Conservation (phyloP, 1,284 basidiomycete species). For the Prillingera fragicola region DNA sequence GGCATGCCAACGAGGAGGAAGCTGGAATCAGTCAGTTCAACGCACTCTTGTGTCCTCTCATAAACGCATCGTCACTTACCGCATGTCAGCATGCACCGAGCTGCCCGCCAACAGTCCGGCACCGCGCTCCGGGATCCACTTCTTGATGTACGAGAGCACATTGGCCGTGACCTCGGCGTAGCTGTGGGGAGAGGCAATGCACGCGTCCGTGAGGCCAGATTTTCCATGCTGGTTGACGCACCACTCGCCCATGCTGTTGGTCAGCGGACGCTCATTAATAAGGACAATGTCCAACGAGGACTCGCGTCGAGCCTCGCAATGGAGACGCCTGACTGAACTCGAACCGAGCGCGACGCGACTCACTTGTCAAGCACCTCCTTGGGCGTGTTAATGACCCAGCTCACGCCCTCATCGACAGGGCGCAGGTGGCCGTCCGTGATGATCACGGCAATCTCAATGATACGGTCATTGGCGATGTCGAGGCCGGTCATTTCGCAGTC, state of each 20-base stretch:
- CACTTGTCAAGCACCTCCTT: constrained; percentile 49
- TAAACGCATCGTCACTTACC: constrained; percentile 23
- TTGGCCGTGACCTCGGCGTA: constrained; percentile 45
- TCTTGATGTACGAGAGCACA: constrained; percentile 49
- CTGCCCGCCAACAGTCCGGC: constrained; percentile 51
- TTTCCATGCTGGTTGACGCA: constrained; percentile 46
- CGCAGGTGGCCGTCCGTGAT: constrained; percentile 52
- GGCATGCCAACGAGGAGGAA: constrained; percentile 51
- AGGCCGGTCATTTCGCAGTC: constrained; percentile 54
- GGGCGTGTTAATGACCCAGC: constrained; percentile 51
- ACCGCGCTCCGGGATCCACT: constrained; percentile 48
- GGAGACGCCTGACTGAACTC: neutral
- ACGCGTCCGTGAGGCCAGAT: constrained; percentile 45
- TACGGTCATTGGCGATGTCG: constrained; percentile 45
- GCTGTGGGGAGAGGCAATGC: constrained; percentile 39
- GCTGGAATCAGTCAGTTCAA: constrained; percentile 14
- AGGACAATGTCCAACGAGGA: too few relatives aligned
- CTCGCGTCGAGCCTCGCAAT: neutral
- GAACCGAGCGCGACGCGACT: constrained; percentile 5
- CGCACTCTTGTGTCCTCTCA: neutral
- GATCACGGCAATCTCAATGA: constrained; percentile 54
- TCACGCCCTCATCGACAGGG: constrained; percentile 52
- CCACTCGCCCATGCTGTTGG: constrained; percentile 48
- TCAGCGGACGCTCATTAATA: neutral
- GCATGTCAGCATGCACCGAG: constrained; percentile 51